phyloP scores from a whole-genome alignment of 2,329 filamentous ascomycete genomes.

The Aulographum hederae region DNA sequence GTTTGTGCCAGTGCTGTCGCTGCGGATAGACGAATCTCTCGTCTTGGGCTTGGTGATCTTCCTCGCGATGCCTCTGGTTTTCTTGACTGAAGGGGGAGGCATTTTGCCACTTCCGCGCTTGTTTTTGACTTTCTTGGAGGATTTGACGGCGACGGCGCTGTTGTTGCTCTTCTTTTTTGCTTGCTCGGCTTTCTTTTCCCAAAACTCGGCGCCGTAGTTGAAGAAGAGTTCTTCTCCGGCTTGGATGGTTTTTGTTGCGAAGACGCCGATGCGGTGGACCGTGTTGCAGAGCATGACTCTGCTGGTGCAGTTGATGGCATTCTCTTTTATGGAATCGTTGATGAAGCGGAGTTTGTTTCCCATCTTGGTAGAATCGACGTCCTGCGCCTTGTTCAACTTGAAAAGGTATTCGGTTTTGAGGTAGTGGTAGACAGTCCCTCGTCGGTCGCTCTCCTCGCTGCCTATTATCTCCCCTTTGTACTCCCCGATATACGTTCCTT shows the following conservation, averaged over 20 bases:
- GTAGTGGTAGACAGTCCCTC: constrained; percentile 45
- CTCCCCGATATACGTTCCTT: constrained; percentile 61
- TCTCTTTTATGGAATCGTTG: constrained; percentile 47
- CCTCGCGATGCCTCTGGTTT: too few relatives aligned
- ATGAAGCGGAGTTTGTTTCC: constrained; percentile 73
- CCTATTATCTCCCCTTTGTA: constrained; percentile 65
- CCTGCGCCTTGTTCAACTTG: constrained; percentile 24
- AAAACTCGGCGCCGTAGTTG: constrained; percentile 91
- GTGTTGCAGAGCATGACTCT: constrained; percentile 56
- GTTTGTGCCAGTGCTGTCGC: too few relatives aligned
- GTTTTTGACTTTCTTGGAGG: too few relatives aligned
- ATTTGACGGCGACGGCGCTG: background rate
- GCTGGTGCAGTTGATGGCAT: constrained; percentile 41
- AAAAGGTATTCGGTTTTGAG: constrained; percentile 47
- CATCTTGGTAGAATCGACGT: constrained; percentile 54
- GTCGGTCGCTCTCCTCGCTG: constrained; percentile 48
- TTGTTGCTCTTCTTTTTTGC: background rate
- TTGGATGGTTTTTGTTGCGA: constrained; percentile 67
- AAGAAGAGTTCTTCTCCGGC: constrained; percentile 92
- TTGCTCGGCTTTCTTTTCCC: background rate
- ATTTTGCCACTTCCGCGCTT: too few relatives aligned
- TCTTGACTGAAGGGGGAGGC: too few relatives aligned
- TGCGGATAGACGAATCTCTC: too few relatives aligned
- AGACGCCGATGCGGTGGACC: constrained; percentile 93
- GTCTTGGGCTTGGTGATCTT: too few relatives aligned